Conservation (phyloP, 2,329 filamentous ascomycete species). For the Capronia coronata region DNA sequence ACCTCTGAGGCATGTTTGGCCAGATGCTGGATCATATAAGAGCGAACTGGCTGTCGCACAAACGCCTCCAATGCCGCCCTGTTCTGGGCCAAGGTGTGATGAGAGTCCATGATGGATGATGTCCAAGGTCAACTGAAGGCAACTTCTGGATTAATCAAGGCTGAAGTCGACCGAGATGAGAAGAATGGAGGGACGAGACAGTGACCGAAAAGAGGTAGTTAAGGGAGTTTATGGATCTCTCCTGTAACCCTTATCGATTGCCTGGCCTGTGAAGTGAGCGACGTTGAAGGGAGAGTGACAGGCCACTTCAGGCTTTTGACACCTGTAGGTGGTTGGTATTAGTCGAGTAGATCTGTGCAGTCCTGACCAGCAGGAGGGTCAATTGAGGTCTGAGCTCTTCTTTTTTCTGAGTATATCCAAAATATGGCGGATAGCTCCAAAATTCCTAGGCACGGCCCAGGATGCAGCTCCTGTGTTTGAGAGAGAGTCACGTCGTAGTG, state of each 20-base stretch:
- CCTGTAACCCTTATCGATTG: conserved; percentile 1
- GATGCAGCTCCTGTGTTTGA: conserved; percentile 26
- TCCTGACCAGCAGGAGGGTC: conserved; percentile 22
- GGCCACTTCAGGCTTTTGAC: conserved; percentile 18
- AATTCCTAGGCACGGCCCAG: conserved; percentile 20
- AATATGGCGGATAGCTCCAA: conserved; percentile 4
- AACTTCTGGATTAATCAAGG: background rate
- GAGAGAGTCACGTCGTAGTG: conserved; percentile 21
- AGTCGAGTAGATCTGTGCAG: conserved; percentile 12
- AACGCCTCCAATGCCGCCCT: conserved; percentile 44
- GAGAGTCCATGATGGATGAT: conserved; percentile 22
- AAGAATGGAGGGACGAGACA: conserved; percentile 3
- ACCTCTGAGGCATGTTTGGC: conserved; percentile 43
- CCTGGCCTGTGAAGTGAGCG: conserved; percentile 11
- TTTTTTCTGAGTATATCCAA: conserved; percentile 13
- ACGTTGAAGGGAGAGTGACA: conserved; percentile 11
- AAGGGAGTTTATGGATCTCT: conserved; percentile 17
- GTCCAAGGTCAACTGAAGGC: conserved; percentile 1
- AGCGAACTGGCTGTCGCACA: conserved; percentile 42
- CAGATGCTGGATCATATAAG: conserved; percentile 44
- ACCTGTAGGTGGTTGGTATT: conserved; percentile 18
- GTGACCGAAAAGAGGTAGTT: conserved; percentile 15
- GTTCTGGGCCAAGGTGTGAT: conserved; percentile 31
- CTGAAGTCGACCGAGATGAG: background rate
- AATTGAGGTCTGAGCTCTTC: conserved; percentile 13